These are phyloP conservation scores for Mollisia scopiformis DNA, from an alignment of 2,329 filamentous ascomycete species.

Conservation along the genomic window DNA sequence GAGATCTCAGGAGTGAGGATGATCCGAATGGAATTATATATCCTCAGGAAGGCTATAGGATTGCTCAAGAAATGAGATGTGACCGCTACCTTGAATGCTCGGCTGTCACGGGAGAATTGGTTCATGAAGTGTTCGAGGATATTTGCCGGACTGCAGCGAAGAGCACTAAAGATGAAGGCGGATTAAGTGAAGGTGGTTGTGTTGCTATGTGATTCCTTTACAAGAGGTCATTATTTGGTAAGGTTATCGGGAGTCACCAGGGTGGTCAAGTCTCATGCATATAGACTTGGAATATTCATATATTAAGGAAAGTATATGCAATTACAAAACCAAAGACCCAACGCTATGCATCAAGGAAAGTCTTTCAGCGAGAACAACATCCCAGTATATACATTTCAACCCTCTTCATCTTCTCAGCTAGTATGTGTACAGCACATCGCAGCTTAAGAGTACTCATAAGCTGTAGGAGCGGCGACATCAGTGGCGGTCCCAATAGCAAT, in stretches of 20 bases:
- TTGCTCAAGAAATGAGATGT: conserved; percentile 60
- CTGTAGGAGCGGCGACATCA: not conserved
- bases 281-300: not conserved
- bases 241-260: not conserved
- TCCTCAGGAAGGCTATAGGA: conserved; percentile 61
- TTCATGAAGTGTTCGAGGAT: conserved; percentile 61
- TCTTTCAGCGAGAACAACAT: conserved; percentile 47
- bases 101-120: conserved; percentile 60
- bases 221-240: not conserved
- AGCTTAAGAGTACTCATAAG: not conserved
- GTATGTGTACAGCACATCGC: not conserved
- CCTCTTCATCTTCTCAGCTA: not conserved
- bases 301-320: conserved; percentile 51
- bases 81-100: conserved; percentile 69
- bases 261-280: not conserved
- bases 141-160: conserved; percentile 58
- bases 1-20: conserved; percentile 57
- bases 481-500: conserved; percentile 3
- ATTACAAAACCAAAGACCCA: not conserved
- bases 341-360: conserved; percentile 46
- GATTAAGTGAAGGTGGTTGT: conserved; percentile 60
- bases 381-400: not conserved
- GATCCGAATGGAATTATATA: conserved; percentile 64
- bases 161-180: conserved; percentile 45
- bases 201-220: conserved; percentile 45